Conservation (phyloP, 371 early-diverging fungal species). For the Gilbertella persicaria region DNA sequence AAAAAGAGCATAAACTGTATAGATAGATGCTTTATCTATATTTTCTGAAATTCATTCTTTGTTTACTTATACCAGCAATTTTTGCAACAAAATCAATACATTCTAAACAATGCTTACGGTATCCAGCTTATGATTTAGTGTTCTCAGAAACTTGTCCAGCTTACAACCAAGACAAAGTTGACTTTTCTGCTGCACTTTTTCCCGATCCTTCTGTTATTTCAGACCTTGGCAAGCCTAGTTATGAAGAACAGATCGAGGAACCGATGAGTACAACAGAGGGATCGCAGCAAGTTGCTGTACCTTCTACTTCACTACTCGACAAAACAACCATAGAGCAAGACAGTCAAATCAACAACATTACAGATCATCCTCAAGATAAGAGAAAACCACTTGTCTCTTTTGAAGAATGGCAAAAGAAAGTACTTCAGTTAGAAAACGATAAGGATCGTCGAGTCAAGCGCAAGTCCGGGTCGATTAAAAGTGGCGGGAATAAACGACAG, state of each 20-base stretch:
- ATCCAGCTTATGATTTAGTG: constrained; percentile 18
- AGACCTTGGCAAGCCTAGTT: background rate
- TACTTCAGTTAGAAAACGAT: constrained; percentile 26
- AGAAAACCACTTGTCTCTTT: constrained; percentile 33
- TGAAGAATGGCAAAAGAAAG: constrained; percentile 41
- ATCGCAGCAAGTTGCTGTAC: no score
- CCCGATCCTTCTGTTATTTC: constrained; percentile 18
- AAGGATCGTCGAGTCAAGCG: constrained; percentile 24
- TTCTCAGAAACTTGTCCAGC: constrained; percentile 28
- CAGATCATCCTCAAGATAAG: background rate
- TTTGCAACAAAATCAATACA: constrained; percentile 2
- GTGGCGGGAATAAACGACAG: constrained; percentile 17
- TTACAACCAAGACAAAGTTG: constrained; percentile 15
- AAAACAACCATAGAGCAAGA: background rate
- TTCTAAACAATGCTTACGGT: constrained; percentile 23
- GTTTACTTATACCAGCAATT: background rate
- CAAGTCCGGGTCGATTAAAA: constrained; percentile 5
- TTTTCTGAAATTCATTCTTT: background rate
- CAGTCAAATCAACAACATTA: background rate
- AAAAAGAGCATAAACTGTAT: background rate
- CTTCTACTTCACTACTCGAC: no score
- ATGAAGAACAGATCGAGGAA: background rate
- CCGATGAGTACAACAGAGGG: background rate
- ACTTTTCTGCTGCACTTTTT: constrained; percentile 19
- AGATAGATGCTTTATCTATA: background rate